These are phyloP conservation scores for Syzygium malaccense DNA, from an alignment of 441 rosid genomes.

Conservation along the genomic window DNA sequence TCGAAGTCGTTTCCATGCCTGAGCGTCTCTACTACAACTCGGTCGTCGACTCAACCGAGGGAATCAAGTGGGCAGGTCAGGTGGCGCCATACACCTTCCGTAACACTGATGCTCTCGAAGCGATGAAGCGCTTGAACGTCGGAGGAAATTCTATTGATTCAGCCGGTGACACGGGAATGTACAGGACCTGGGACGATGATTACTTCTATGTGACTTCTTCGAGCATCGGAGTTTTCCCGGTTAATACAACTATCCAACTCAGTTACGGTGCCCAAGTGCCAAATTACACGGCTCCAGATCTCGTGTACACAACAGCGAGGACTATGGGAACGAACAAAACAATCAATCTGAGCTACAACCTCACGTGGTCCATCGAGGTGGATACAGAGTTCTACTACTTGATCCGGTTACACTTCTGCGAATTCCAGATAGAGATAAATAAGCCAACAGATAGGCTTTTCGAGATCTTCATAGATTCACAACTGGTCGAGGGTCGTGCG, in stretches of 20 bases:
- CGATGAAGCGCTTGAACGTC: neutral
- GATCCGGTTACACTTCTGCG: neutral
- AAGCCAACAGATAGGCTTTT: rapidly evolving
- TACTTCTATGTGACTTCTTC: rapidly evolving
- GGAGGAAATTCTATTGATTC: neutral
- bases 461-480: neutral
- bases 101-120: neutral
- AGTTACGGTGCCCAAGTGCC: neutral
- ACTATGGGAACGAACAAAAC: rapidly evolving
- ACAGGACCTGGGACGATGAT: neutral
- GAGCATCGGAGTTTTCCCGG: rapidly evolving
- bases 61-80: neutral
- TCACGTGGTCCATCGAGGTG: neutral
- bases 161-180: neutral
- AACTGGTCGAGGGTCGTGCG: rapidly evolving
- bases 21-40: neutral
- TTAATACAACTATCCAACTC: neutral
- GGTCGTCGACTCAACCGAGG: rapidly evolving
- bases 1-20: neutral
- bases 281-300: neutral
- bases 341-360: neutral
- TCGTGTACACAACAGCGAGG: neutral
- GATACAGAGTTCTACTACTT: neutral
- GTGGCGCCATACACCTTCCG: rapidly evolving
- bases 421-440: neutral